Percentiles rank a stretch among this genome's conserved stretches.
phyloP scores from a whole-genome alignment of 371 early-diverging fungal genomes.

The Dipsacomyces acuminosporus region DNA sequence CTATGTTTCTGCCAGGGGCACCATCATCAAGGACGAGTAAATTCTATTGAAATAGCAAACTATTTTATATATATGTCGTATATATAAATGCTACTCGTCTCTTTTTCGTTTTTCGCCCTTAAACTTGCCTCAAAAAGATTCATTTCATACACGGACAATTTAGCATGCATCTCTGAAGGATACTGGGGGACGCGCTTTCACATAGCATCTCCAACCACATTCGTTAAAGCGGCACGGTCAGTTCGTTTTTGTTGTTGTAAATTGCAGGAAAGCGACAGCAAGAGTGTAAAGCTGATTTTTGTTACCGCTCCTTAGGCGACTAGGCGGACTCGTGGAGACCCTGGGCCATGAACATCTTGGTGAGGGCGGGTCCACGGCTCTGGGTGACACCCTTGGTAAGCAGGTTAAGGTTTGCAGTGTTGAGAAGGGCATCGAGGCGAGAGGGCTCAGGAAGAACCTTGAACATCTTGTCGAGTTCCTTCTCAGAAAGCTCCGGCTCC shows the following conservation, averaged over 20 bases:
- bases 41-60: not conserved
- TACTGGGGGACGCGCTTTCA: no score
- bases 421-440: constrained; percentile 82
- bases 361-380: constrained; percentile 82
- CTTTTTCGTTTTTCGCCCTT: no score
- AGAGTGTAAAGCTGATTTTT: no score
- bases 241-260: no score
- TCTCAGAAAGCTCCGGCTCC: constrained; percentile 67
- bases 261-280: no score
- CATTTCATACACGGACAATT: no score
- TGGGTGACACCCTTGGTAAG: constrained; percentile 88
- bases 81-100: no score
- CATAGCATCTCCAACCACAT: no score
- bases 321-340: constrained; percentile 55
- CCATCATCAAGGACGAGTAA: constrained; percentile 43
- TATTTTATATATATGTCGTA: no score
- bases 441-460: constrained; percentile 80
- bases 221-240: no score
- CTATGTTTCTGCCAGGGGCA: constrained; percentile 88
- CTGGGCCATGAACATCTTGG: constrained; percentile 74
- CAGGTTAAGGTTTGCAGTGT: constrained; percentile 83
- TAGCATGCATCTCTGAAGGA: no score
- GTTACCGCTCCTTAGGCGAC: not conserved
- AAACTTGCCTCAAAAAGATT: no score
- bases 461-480: constrained; percentile 67